Base-by-base conservation (phyloP, 208 protist genomes). In the Wallacemonas rigidus region DNA sequence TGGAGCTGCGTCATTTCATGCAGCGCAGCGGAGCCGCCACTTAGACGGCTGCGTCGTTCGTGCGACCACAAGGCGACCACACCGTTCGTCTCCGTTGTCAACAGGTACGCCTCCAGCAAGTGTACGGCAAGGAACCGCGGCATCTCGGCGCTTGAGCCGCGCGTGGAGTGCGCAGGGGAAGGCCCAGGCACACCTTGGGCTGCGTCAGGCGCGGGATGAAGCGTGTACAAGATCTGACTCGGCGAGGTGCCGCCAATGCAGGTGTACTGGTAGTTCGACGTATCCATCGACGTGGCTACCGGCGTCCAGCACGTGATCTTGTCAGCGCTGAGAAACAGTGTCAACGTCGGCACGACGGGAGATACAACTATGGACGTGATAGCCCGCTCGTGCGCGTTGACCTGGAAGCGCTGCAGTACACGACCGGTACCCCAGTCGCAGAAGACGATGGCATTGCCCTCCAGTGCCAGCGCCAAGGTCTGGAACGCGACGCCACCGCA, bases 361-460 rank as follows among this genome's bases (percentile, higher is more conserved):
- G 68, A 62, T 5, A 72, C 56, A 0, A 58, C 55, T 36, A 57
- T 57, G 68, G 63, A 39, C 71, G 48, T 44, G 40, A 88, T 80
- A 2, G 76, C 70, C 36, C 69, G 67, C 40, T 65, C 50, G 70
- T 87, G 85, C 3, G 48, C 51, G 11, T 54, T 38, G 45, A 47
- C 9, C 7, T 44, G 26, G 26, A 74, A 61, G 51, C 83, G 72
- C 63, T 86, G 76, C 64, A 87, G 44, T 8, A 80, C 43, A n/a
- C 56, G 64, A 0, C 78, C 79, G 1, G 74, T 80, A 43, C 80
- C 70, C 85, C 85, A 90, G 58, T 84, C 81, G 2, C 86, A 62
- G 45, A 88, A 85, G 12, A 74, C 39, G 4, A 90, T 48, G 4
- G 63, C 68, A 58, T 81, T 80, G 6, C 53, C 63, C 1, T 64